Conservation (phyloP, 2,329 filamentous ascomycete genomes). For the Diaporthe sp. region DNA sequence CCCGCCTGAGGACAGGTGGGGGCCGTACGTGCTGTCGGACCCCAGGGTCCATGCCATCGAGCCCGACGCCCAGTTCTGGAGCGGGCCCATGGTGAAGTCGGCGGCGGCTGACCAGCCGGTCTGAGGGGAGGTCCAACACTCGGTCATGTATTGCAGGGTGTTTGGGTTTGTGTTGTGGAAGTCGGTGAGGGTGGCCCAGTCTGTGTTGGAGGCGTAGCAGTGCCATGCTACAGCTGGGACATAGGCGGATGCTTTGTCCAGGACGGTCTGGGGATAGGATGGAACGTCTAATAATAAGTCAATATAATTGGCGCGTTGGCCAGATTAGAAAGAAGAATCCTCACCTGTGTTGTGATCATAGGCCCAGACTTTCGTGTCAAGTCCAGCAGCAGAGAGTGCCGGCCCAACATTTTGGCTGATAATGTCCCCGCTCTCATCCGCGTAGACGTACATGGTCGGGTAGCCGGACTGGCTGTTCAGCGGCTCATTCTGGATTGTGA, state of each 20-base stretch:
- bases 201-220: conserved; percentile 52
- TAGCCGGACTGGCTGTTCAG: conserved; percentile 53
- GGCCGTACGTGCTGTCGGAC: conserved; percentile 57
- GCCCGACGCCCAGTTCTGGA: conserved; percentile 61
- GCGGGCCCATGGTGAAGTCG: conserved; percentile 62
- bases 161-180: conserved; percentile 56
- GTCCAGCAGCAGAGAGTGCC: conserved; percentile 52
- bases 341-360: conserved; percentile 55
- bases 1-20: conserved; percentile 54
- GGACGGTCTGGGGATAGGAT: conserved; percentile 54
- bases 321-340: not conserved
- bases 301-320: not conserved
- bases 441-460: conserved; percentile 55
- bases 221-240: conserved; percentile 55
- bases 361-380: conserved; percentile 60
- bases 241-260: conserved; percentile 48
- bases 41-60: conserved; percentile 60
- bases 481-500: conserved; percentile 60
- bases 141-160: conserved; percentile 61
- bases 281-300: conserved; percentile 44
- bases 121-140: conserved; percentile 56
- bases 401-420: conserved; percentile 55
- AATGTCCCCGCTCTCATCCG: conserved; percentile 52
- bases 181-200: conserved; percentile 53
- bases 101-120: conserved; percentile 53